Evolutionary conservation across 306 rosid genomes (phyloP).

Genomic region (Phaseolus lunatus): DNA sequence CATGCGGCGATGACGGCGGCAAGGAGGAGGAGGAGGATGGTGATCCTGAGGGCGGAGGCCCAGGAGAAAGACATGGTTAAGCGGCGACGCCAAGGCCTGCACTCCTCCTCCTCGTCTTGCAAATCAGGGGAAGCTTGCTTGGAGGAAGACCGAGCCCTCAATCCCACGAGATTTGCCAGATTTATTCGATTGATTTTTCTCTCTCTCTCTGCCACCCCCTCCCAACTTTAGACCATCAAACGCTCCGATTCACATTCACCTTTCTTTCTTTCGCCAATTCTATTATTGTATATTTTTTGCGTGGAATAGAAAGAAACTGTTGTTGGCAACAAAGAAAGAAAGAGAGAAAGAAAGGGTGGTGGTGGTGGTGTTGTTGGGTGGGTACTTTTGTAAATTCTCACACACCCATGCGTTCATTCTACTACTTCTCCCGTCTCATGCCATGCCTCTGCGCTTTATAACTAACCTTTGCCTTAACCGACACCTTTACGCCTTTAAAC

Average conservation of each 20-base stretch:
- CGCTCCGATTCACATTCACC: not conserved
- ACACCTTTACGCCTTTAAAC: not conserved
- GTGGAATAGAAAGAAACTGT: not conserved
- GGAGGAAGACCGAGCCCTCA: conserved; percentile 85
- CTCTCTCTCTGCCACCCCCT: not conserved
- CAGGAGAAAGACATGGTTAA: conserved; percentile 73
- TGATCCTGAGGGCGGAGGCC: conserved; percentile 72
- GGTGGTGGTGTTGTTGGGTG: too few relatives aligned
- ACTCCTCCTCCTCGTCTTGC: conserved; percentile 67
- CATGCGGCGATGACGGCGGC: conserved; percentile 73
- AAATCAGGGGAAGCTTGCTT: conserved; percentile 62
- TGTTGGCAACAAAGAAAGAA: not conserved
- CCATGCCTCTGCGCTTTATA: not conserved
- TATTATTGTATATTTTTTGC: not conserved
- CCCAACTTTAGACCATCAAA: conserved; percentile 40
- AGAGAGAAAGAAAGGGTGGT: not conserved
- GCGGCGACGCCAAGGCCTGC: conserved; percentile 80
- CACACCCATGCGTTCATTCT: not conserved
- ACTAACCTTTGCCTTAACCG: not conserved
- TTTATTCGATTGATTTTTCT: conserved; percentile 28
- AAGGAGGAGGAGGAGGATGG: conserved; percentile 68
- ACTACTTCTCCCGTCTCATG: too few relatives aligned
- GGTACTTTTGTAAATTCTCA: not conserved
- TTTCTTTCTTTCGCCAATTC: not conserved
- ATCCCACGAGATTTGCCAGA: conserved; percentile 83